Evolutionary conservation across 805 yeast species (phyloP), one percentile per base, ranked within the genome.

Genomic region (Saturnispora diversa): DNA sequence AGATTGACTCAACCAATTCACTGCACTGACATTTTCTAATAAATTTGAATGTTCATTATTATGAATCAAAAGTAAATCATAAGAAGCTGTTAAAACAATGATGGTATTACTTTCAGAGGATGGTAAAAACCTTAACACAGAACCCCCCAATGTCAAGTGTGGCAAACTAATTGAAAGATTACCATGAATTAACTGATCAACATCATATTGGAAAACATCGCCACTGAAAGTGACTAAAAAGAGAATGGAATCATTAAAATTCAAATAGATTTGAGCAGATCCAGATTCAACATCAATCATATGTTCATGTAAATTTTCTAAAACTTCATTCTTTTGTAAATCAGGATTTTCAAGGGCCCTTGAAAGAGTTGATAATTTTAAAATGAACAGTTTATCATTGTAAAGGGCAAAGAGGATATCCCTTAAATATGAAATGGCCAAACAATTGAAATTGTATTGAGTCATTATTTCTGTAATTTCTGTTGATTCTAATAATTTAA

Each of bases 201-300:
- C 17, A 25, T 35, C 37, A 19, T 36, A 32, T 36, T 20, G 11
- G 15, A 31, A 16, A 25, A 39, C 23, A 11, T 39, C 27, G 7
- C 48, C 47, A 10, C 27, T 31, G 35, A 40, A 39, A 11, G 52
- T 49, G 1, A 50, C 16, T 17, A 52, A n/a, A 24, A 36, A 38
- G 3, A 58, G 37, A 4, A 31, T 22, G 2, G 47, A 27, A 31
- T 54, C 58, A 34, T 52, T 47, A 9, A 53, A 29, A 32, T 44
- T 55, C 8, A 58, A 30, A 16, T 36, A 39, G 2, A 58, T 32
- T 30, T 58, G 60, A 11, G 45, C 36, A 5, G 53, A 35, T 21
- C 39, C 31, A 7, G 22, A 28, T 2, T 32, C 41, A 5, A 42
- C 21, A 2, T 20, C 22, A 5, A 37, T 35, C 5, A 37, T 27